Evolutionary conservation across 2,329 filamentous ascomycete species (phyloP).

Genomic region (Phoma herbarum): DNA sequence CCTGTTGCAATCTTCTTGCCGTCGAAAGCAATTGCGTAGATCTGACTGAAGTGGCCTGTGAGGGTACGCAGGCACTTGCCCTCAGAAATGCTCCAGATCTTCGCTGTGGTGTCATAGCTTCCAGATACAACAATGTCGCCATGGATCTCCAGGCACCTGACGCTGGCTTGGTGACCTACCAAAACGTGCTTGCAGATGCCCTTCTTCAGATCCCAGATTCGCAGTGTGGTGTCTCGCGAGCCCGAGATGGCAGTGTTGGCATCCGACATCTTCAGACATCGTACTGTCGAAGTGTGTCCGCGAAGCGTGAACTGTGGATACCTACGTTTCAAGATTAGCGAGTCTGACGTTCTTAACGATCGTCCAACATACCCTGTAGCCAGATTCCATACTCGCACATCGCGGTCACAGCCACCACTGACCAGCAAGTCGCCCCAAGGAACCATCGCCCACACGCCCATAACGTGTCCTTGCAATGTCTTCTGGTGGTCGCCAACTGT

Average conservation of each 20-base stretch:
- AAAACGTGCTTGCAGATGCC: slow-evolving; percentile 91
- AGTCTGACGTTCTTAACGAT: neutral
- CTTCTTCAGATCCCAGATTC: slow-evolving; percentile 92
- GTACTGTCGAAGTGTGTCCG: slow-evolving; percentile 94
- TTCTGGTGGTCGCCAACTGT: slow-evolving; percentile 87
- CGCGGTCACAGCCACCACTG: slow-evolving; percentile 94
- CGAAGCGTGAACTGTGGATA: slow-evolving; percentile 69
- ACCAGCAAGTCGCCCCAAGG: slow-evolving; percentile 96
- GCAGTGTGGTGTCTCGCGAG: slow-evolving; percentile 90
- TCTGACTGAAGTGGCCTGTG: slow-evolving; percentile 96
- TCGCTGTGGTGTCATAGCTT: slow-evolving; percentile 95
- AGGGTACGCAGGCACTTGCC: slow-evolving; percentile 90
- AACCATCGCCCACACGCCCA: slow-evolving; percentile 99
- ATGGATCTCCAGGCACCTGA: slow-evolving; percentile 93
- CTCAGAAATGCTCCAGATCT: slow-evolving; percentile 97
- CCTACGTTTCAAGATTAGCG: slow-evolving; percentile 29
- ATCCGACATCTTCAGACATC: slow-evolving; percentile 98
- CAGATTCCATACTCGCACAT: slow-evolving; percentile 97
- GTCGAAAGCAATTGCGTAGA: slow-evolving; percentile 98
- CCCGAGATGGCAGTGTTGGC: slow-evolving; percentile 93
- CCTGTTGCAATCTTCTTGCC: slow-evolving; percentile 92
- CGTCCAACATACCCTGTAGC: slow-evolving; percentile 75
- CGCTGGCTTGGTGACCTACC: slow-evolving; percentile 93
- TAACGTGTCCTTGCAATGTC: slow-evolving; percentile 92
- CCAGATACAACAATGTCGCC: slow-evolving; percentile 97